Evolutionary conservation across 805 yeast species (phyloP), one percentile per base, ranked within the genome.

Genomic region (Yarrowia sp.): DNA sequence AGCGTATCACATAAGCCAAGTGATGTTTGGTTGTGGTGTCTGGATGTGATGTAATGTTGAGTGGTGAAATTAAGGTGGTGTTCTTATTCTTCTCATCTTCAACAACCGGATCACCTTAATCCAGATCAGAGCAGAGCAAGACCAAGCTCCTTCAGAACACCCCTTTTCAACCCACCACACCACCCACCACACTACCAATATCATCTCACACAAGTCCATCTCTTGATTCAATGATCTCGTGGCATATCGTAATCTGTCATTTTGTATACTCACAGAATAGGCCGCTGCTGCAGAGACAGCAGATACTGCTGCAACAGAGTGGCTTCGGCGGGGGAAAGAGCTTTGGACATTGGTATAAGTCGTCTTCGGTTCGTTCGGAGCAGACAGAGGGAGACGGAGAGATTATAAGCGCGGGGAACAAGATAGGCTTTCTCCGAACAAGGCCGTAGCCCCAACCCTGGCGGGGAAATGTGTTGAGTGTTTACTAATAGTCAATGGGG

Each of bases 221-320:
- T 22, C 28, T 5, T 22, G 28, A 18, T 35, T 35, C 48, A 17
- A 18, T 22, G 28, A 39, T 14, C 14, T 9, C n/a, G n/a, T n/a
- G n/a, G n/a, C n/a, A n/a, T n/a, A n/a, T n/a, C n/a, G n/a, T n/a
- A n/a, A n/a, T n/a, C n/a, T n/a, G n/a, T n/a, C n/a, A n/a, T n/a
- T n/a, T n/a, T n/a, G n/a, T n/a, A 14, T 31, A 64, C 65, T 66
- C 58, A 66, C 67, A 73, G 71, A 60, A 73, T 72, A n/a, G 76
- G 75, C 57, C 73, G 68, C 63, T 65, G 66, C 65, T 70, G 68
- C 43, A 74, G 69, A 14, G 69, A 70, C 15, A 64, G 69, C 32
- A 74, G 67, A 64, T 74, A 74, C 64, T 65, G 65, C 43, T 65
- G 68, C 15, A 70, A 51, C 22, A 68, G 61, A 38, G 66, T 69